Evolutionary conservation across 2,329 filamentous ascomycete genomes (phyloP), one percentile per base, ranked within the genome.

Genomic region (Diaporthe sp.): DNA sequence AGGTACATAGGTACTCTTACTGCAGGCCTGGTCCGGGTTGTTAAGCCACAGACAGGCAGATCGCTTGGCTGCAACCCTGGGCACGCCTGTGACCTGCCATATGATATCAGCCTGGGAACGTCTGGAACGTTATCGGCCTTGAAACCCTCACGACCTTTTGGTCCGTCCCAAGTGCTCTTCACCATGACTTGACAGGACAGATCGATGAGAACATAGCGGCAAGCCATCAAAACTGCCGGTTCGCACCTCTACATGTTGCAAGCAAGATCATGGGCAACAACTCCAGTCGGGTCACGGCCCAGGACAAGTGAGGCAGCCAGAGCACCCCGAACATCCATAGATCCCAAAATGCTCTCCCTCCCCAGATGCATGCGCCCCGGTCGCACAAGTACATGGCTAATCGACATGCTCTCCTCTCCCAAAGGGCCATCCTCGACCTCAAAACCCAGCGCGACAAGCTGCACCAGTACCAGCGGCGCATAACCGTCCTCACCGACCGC

Each of bases 381-480:
- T 55, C 49, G 49, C 49, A 67, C 69, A 25, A 34, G 10, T 44
- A 61, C 69, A 34, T 34, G 37, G 65, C 75, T 55, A 55, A 71
- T 65, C 67, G 28, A 49, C 70, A 39, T 57, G 34, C 31, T 22
- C 17, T n/a, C 17, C 31, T 44, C n/a, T 28, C 22, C 15, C 25
- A 44, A 28, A 98, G 96, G 87, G 96, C 96, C 76, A 98, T 98
- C 85, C 93, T 98, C 81, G 96, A 98, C 86, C 94, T 98, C 87
- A 98, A 98, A 88, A 95, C 92, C 85, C 96, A 98, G 87, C 96
- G 97, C 84, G 97, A 99, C 88, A 97, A 95, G 85, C 93, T 99
- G 4, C 96, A 97, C 82, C 95, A 98, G 84, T 98, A 98, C 87
- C 96, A 98, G 85, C 94, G 94, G 81, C 94, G 94, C 81, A 97